These are phyloP conservation scores for Camelina hispida DNA, from an alignment of 345 rosid species.

Conservation along the genomic window DNA sequence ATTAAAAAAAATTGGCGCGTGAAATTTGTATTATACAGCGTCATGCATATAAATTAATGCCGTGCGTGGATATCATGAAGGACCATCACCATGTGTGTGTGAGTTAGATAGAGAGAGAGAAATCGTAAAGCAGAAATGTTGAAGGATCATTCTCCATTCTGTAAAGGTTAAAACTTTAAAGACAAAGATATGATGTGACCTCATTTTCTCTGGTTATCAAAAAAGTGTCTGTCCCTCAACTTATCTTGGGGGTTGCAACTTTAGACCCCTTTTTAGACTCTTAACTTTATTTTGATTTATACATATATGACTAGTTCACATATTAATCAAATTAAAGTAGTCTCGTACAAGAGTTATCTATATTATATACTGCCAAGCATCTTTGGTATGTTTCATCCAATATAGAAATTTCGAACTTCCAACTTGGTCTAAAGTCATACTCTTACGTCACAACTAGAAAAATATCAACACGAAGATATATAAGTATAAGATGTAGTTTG, in stretches of 20 bases:
- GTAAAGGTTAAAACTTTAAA: conserved; percentile 39
- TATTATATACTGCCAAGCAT: neutral
- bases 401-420: neutral
- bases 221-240: conserved; percentile 37
- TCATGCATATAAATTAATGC: neutral
- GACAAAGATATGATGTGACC: conserved; percentile 35
- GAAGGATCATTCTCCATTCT: conserved; percentile 34
- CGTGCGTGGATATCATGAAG: conserved; percentile 36
- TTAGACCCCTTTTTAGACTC: conserved; percentile 34
- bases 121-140: conserved; percentile 28
- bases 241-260: conserved; percentile 36
- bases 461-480: neutral
- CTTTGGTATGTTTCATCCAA: conserved; percentile 17
- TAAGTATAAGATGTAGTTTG: neutral
- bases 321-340: conserved; percentile 18
- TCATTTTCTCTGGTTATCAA: conserved; percentile 25
- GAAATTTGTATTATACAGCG: conserved; percentile 7
- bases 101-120: conserved; percentile 12
- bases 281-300: conserved; percentile 9
- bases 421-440: conserved; percentile 12
- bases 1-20: neutral
- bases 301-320: conserved; percentile 1
- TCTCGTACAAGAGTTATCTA: neutral
- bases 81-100: conserved; percentile 33
- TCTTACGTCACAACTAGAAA: conserved; percentile 5